Conservation (phyloP, 768 basidiomycete species). For the Tulasnella sp. region DNA sequence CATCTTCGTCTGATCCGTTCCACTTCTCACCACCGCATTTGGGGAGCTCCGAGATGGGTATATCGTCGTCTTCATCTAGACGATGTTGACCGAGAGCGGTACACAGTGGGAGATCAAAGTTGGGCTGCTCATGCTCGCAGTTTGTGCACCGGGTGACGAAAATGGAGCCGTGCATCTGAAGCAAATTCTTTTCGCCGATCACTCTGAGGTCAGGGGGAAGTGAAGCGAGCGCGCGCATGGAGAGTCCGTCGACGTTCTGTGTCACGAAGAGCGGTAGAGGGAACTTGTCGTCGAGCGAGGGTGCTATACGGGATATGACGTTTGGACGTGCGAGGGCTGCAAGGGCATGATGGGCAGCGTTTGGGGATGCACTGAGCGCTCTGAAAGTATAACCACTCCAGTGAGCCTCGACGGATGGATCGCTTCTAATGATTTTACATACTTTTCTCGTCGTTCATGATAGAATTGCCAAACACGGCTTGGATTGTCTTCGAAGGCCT, state of each 20-base stretch:
- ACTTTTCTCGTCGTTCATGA: constrained; percentile 44
- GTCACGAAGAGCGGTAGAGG: constrained; percentile 28
- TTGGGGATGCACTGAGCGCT: constrained; percentile 38
- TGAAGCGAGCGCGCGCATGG: constrained; percentile 3
- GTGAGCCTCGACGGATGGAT: no score
- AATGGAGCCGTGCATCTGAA: constrained; percentile 53
- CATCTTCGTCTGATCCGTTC: not conserved
- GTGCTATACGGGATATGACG: constrained; percentile 33
- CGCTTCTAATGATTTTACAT: not conserved
- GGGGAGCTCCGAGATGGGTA: constrained; percentile 33
- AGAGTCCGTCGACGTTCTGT: constrained; percentile 21
- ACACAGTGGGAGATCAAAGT: constrained; percentile 38
- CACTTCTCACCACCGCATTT: constrained; percentile 26
- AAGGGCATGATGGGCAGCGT: constrained; percentile 37
- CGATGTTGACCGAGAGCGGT: constrained; percentile 20
- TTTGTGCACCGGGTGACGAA: constrained; percentile 43
- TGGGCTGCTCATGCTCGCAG: constrained; percentile 34
- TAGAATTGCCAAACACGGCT: constrained; percentile 54
- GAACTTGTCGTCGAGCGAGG: constrained; percentile 20
- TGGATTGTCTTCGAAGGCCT: constrained; percentile 39
- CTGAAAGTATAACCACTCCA: constrained; percentile 24
- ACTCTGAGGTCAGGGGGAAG: not conserved
- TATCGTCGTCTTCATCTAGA: constrained; percentile 4
- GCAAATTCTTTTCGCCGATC: not conserved
- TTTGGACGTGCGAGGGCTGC: constrained; percentile 26